Percentiles rank a stretch among this genome's conserved stretches.
Conservation (phyloP, 2,329 filamentous ascomycete genomes). For the Claviceps citrina region DNA sequence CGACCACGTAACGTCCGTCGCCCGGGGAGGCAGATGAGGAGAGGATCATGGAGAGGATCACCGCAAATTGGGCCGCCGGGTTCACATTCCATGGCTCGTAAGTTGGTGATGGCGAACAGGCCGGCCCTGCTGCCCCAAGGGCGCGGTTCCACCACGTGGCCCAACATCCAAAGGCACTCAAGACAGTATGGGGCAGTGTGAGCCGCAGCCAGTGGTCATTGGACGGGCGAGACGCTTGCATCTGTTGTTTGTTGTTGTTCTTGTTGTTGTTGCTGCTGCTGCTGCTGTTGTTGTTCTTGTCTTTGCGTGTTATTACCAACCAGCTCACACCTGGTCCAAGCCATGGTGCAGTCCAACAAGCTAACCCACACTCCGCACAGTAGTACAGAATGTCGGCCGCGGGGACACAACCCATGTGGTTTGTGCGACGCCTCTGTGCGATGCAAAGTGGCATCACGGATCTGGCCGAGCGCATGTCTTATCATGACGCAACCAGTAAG, state of each 20-base stretch:
- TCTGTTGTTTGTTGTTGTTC: too few relatives aligned
- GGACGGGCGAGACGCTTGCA: too few relatives aligned
- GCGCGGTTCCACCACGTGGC: constrained; percentile 1
- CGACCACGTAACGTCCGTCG: background rate
- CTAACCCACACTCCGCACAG: too few relatives aligned
- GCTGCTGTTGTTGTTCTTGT: too few relatives aligned
- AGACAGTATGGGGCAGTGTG: background rate
- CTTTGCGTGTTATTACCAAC: background rate
- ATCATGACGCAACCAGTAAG: background rate
- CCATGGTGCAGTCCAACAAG: too few relatives aligned
- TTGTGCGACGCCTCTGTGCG: too few relatives aligned
- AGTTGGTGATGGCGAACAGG: background rate
- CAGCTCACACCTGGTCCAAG: background rate
- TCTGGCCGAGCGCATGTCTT: constrained; percentile 1
- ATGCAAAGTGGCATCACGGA: background rate
- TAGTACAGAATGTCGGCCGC: too few relatives aligned
- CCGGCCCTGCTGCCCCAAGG: background rate
- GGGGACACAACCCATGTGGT: too few relatives aligned
- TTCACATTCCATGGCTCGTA: background rate
- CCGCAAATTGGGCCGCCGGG: background rate
- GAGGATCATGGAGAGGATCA: constrained; percentile 1
- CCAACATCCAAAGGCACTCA: background rate
- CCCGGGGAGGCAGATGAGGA: background rate
- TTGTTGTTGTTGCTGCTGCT: too few relatives aligned
- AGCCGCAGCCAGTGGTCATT: background rate